Conservation (phyloP, 2,329 filamentous ascomycete species). For the Pseudogymnoascus sp. region DNA sequence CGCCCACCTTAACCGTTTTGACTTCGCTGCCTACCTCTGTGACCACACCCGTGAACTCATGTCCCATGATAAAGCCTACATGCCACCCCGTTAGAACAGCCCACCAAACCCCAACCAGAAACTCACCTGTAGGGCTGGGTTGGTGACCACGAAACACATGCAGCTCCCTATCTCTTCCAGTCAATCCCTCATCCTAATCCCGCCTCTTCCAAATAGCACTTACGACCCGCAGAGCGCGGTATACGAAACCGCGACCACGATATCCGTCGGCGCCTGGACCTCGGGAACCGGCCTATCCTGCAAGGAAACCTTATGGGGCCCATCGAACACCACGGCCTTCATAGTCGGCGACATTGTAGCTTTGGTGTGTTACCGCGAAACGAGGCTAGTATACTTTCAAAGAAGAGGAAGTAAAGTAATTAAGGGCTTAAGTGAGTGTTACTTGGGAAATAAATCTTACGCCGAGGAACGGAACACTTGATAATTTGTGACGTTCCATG, state of each 20-base stretch:
- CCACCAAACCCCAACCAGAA: neutral
- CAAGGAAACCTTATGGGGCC: slow-evolving; percentile 64
- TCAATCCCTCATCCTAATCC: neutral
- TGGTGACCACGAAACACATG: slow-evolving; percentile 82
- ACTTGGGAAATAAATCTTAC: neutral
- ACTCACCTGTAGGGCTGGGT: slow-evolving; percentile 44
- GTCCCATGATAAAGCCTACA: slow-evolving; percentile 59
- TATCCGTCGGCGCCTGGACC: slow-evolving; percentile 63
- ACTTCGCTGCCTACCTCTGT: slow-evolving; percentile 61
- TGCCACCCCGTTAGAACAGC: neutral
- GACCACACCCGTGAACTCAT: slow-evolving; percentile 78
- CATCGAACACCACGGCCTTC: slow-evolving; percentile 85
- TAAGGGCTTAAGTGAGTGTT: too few species aligned
- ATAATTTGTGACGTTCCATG: neutral
- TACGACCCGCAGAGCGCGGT: slow-evolving; percentile 85
- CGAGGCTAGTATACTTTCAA: neutral
- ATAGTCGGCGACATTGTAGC: slow-evolving; percentile 45
- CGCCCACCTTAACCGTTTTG: slow-evolving; percentile 61
- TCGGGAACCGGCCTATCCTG: slow-evolving; percentile 74
- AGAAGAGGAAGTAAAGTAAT: neutral
- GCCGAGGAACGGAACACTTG: neutral
- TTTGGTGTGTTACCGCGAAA: neutral
- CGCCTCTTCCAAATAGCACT: slow-evolving; percentile 26
- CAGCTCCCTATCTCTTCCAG: slow-evolving; percentile 53
- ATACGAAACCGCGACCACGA: slow-evolving; percentile 75